Conservation (phyloP, 345 rosid species). For the Camelina sativa region DNA sequence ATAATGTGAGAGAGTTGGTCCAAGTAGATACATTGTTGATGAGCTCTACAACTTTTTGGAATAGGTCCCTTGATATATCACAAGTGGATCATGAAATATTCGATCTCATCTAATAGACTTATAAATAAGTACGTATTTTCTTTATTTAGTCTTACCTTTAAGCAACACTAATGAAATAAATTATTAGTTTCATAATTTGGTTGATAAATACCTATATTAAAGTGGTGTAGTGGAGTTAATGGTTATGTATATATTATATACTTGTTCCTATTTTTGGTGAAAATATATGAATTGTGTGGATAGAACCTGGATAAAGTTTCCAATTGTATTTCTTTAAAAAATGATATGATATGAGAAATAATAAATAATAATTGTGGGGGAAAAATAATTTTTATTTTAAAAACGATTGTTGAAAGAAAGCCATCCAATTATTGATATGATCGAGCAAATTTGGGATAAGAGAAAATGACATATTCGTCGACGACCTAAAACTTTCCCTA, state of each 20-base stretch:
- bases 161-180: constrained; percentile 13
- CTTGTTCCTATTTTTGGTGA: neutral
- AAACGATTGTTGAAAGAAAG: constrained; percentile 28
- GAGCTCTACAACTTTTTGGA: neutral
- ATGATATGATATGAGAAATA: neutral
- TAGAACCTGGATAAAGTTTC: constrained; percentile 27
- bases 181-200: neutral
- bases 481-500: constrained; percentile 28
- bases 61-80: neutral
- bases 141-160: neutral
- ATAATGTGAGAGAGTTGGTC: constrained; percentile 9
- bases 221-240: constrained; percentile 1
- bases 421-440: constrained; percentile 39
- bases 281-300: constrained; percentile 35
- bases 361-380: neutral
- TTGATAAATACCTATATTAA: neutral
- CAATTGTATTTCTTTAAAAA: neutral
- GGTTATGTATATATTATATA: neutral
- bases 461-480: constrained; percentile 36
- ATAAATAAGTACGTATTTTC: neutral
- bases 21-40: constrained; percentile 11
- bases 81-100: constrained; percentile 34
- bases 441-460: constrained; percentile 38
- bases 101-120: constrained; percentile 31
- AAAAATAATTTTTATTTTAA: neutral